A percentile compares a stretch with the other conserved stretches of the same genome.
phyloP scores from a whole-genome alignment of 345 rosid species.

The Citrus trifoliata region DNA sequence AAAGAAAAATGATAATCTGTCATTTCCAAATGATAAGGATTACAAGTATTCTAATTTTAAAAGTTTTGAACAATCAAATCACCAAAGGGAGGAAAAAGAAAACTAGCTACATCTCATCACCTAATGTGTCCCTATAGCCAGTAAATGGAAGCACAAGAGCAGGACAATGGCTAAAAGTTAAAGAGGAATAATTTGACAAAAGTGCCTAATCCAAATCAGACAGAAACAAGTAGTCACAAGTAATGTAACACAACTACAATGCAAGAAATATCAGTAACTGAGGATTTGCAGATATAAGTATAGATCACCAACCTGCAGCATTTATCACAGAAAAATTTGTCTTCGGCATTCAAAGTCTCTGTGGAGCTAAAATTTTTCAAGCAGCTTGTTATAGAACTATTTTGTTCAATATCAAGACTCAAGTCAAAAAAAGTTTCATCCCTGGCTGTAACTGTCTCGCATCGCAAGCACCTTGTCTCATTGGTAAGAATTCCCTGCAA shows the following conservation, averaged over 20 bases:
- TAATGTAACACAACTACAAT: neutral
- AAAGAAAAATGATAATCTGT: neutral
- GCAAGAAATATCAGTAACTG: neutral
- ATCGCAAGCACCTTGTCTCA: constrained; percentile 93
- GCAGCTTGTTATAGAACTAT: constrained; percentile 98
- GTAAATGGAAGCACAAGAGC: neutral
- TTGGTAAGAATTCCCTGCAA: constrained; percentile 95
- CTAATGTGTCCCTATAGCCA: neutral
- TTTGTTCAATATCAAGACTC: constrained; percentile 99
- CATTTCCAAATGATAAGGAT: neutral
- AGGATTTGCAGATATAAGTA: neutral
- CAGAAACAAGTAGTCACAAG: neutral
- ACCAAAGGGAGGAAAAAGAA: neutral
- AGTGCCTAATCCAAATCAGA: neutral
- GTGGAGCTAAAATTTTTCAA: constrained; percentile 99
- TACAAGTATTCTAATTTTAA: too few relatives aligned
- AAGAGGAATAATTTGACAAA: neutral
- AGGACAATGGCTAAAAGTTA: neutral
- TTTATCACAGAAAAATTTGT: constrained; percentile 98
- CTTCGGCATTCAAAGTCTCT: constrained; percentile 98
- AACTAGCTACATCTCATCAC: neutral
- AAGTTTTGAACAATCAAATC: neutral
- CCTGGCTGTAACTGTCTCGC: constrained; percentile 98
- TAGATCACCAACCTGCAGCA: constrained; percentile 82
- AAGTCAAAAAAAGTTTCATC: constrained; percentile 96